A percentile compares a stretch with the other conserved stretches of the same genome.
phyloP scores from a whole-genome alignment of 805 yeast species.

The Hanseniaspora nectarophila region DNA sequence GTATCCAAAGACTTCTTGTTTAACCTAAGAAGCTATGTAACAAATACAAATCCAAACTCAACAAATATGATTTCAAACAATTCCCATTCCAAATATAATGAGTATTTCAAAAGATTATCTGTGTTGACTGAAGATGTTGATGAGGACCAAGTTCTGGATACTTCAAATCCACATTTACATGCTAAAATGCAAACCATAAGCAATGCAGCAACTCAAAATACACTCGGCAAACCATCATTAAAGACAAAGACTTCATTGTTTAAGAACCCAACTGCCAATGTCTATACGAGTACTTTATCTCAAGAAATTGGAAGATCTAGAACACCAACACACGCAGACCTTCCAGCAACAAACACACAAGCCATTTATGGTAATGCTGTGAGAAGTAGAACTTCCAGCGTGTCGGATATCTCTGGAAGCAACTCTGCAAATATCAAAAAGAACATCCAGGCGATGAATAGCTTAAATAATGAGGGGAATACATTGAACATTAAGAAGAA shows the following conservation, averaged over 20 bases:
- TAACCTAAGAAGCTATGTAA: slow-evolving; percentile 1
- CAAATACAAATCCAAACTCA: slow-evolving; percentile 18
- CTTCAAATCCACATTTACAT: neutral
- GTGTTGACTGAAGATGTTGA: slow-evolving; percentile 43
- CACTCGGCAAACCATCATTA: neutral
- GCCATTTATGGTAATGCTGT: slow-evolving; percentile 3
- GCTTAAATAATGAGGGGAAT: neutral
- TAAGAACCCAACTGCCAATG: neutral
- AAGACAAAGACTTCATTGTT: slow-evolving; percentile 12
- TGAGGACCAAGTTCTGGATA: slow-evolving; percentile 4
- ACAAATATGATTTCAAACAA: slow-evolving; percentile 16
- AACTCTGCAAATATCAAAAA: slow-evolving; percentile 12
- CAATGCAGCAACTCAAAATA: neutral
- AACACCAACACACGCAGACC: slow-evolving; percentile 7
- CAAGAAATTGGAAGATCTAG: slow-evolving; percentile 13
- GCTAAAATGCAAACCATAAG: neutral
- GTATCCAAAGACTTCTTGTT: slow-evolving; percentile 22
- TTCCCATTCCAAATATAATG: slow-evolving; percentile 37
- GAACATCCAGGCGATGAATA: neutral
- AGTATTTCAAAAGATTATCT: slow-evolving; percentile 54
- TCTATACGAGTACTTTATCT: neutral
- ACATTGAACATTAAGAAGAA: slow-evolving; percentile 8
- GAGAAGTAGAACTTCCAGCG: slow-evolving; percentile 13
- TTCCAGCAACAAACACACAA: neutral
- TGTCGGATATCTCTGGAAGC: slow-evolving; percentile 8